Base-by-base conservation (phyloP, 2,329 filamentous ascomycete genomes). In the Leptographium lundbergii region DNA sequence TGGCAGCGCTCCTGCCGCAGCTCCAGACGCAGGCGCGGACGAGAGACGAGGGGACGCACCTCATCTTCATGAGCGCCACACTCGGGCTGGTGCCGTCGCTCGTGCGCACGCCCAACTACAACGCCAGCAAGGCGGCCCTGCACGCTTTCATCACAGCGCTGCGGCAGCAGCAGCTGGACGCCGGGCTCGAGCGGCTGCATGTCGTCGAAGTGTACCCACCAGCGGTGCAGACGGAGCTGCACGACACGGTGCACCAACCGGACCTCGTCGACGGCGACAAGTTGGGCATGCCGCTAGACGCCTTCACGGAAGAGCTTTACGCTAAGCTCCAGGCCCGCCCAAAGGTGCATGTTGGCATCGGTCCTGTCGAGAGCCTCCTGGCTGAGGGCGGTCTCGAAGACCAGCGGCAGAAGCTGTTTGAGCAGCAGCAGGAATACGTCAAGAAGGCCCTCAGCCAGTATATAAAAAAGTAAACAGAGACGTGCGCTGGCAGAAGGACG, bases 41-140 rank as follows among this genome's bases (percentile, higher is more conserved):
- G 14, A 36, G 22, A 17, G 36, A 39, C 22, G 11, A 27, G n/a
- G 56, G 58, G 50, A 45, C 65, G 3, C 59, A 66, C 27, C 61
- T 70, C 5, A 61, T 69, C n/a, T 67, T 67, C 54, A 59, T 69
- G 42, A 63, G 64, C 56, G 64, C 70, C 7, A 66, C 68, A 27
- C 62, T 73, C 11, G 66, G 66, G 2, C 66, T 70, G 32, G 74
- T 74, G 61, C 77, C 75, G 2, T 71, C 74, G 1, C 69, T 74
- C 42, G 66, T 78, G 47, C 62, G 66, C 3, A 67, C 74, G 54
- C 70, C 75, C 0, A 74, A 72, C 5, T 80, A 79, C 67, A 76
- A 72, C 13, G 75, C 76, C 9, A 75, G 74, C 45, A 79, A 80
- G 66, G 74, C 75, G 0, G 77, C 77, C 1, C 66, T 80, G 59